phyloP scores from a whole-genome alignment of 1,139 yeast species.

The Eremothecium gossypii region DNA sequence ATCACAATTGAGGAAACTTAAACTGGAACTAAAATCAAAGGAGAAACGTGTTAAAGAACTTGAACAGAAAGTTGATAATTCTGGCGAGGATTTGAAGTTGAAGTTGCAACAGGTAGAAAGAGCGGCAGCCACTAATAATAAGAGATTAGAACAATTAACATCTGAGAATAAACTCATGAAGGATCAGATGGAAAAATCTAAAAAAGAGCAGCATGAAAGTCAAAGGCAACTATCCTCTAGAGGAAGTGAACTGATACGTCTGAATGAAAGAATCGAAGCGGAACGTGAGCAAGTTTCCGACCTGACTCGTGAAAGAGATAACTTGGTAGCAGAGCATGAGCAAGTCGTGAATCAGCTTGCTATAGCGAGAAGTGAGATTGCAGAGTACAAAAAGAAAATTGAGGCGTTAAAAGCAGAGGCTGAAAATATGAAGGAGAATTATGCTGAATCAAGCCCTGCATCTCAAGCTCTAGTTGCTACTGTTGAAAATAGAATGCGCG shows the following conservation, averaged over 20 bases:
- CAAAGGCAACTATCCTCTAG: conserved; percentile 32
- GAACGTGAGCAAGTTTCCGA: conserved; percentile 20
- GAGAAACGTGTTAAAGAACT: conserved; percentile 32
- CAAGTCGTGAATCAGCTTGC: conserved; percentile 16
- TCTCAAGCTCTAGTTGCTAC: neutral
- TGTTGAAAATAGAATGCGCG: conserved; percentile 13
- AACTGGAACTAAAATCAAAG: conserved; percentile 29
- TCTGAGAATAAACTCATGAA: conserved; percentile 41
- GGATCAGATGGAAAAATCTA: conserved; percentile 31
- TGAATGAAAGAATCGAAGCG: conserved; percentile 25
- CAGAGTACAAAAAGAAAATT: conserved; percentile 21
- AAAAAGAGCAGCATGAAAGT: conserved; percentile 32
- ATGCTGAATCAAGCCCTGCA: neutral
- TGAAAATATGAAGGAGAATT: conserved; percentile 1
- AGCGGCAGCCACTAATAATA: conserved; percentile 31
- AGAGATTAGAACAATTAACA: conserved; percentile 38
- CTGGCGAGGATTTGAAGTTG: conserved; percentile 33
- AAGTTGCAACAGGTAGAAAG: conserved; percentile 32
- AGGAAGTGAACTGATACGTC: conserved; percentile 31
- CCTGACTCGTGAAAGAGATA: conserved; percentile 27
- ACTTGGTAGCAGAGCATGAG: conserved; percentile 14
- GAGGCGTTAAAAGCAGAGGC: conserved; percentile 18
- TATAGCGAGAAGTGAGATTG: conserved; percentile 20
- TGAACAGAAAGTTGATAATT: conserved; percentile 28
- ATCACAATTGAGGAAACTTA: conserved; percentile 28